Evolutionary conservation across 495 filamentous ascomycete species (phyloP).

Genomic region (Apodospora peruviana): DNA sequence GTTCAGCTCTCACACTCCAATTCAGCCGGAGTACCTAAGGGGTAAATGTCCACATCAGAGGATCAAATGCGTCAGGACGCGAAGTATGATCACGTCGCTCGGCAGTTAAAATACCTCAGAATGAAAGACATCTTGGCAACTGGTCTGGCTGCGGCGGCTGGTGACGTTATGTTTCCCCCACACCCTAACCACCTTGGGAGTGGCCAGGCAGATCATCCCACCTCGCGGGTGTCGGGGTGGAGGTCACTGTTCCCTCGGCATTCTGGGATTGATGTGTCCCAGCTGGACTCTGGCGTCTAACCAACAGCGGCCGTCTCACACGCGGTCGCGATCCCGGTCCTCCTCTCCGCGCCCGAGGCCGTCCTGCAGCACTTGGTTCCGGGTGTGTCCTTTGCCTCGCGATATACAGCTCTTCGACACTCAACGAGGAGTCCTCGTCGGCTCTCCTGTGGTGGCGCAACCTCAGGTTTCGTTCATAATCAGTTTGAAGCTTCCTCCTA

Average conservation of each 20-base stretch:
- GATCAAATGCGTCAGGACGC: too few relatives aligned
- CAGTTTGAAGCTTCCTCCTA: conserved; percentile 18
- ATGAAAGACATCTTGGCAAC: too few relatives aligned
- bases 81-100: too few relatives aligned
- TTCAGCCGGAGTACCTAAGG: too few relatives aligned
- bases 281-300: conserved; percentile 10
- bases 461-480: conserved; percentile 19
- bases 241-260: background rate
- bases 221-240: conserved; percentile 4
- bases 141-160: too few relatives aligned
- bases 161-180: too few relatives aligned
- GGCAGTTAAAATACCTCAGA: too few relatives aligned
- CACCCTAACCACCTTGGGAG: background rate
- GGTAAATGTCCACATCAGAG: too few relatives aligned
- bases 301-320: conserved; percentile 11
- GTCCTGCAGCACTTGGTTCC: background rate
- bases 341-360: conserved; percentile 5
- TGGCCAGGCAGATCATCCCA: background rate
- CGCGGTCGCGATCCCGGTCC: conserved; percentile 14
- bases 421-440: conserved; percentile 1
- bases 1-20: too few relatives aligned
- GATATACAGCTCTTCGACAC: conserved; percentile 11
- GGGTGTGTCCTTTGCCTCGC: conserved; percentile 1
- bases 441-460: conserved; percentile 18
- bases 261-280: background rate